Conservation (phyloP, 371 early-diverging fungal genomes). For the Apophysomyces ossiformis region DNA sequence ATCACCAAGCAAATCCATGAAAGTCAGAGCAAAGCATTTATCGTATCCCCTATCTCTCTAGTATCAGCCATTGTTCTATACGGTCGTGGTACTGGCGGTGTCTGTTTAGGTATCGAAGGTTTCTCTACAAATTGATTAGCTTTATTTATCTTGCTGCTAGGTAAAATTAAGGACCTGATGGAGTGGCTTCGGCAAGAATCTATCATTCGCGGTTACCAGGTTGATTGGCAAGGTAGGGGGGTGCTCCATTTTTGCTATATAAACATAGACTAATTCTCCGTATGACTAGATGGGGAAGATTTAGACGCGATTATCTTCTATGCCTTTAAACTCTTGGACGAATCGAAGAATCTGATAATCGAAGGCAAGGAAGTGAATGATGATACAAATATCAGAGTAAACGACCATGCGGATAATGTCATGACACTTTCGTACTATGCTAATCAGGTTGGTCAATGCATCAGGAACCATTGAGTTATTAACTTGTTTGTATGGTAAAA, state of each 20-base stretch:
- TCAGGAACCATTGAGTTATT: not conserved
- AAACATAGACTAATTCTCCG: not conserved
- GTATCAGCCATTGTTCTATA: slow-evolving; percentile 47
- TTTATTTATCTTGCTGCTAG: slow-evolving; percentile 15
- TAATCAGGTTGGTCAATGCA: slow-evolving; percentile 38
- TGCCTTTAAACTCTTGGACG: slow-evolving; percentile 48
- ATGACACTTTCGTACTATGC: slow-evolving; percentile 56
- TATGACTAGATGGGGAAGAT: slow-evolving; percentile 47
- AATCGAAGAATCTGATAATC: slow-evolving; percentile 49
- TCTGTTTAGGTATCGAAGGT: slow-evolving; percentile 29
- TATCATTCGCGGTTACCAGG: slow-evolving; percentile 24
- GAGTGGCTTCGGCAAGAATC: slow-evolving; percentile 48
- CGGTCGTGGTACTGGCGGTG: slow-evolving; percentile 53
- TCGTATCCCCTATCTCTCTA: slow-evolving; percentile 47
- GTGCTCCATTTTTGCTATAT: not conserved
- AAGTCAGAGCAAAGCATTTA: slow-evolving; percentile 41
- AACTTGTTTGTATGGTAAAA: not conserved
- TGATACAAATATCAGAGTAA: slow-evolving; percentile 54
- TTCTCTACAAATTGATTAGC: not conserved
- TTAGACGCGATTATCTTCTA: slow-evolving; percentile 42
- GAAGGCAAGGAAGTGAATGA: slow-evolving; percentile 52
- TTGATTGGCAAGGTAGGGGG: slow-evolving; percentile 50
- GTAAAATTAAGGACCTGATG: slow-evolving; percentile 52
- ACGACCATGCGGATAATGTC: slow-evolving; percentile 57
- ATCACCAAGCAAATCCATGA: slow-evolving; percentile 43